Evolutionary conservation across 2,329 filamentous ascomycete species (phyloP).

Genomic region (Fusarium citri): DNA sequence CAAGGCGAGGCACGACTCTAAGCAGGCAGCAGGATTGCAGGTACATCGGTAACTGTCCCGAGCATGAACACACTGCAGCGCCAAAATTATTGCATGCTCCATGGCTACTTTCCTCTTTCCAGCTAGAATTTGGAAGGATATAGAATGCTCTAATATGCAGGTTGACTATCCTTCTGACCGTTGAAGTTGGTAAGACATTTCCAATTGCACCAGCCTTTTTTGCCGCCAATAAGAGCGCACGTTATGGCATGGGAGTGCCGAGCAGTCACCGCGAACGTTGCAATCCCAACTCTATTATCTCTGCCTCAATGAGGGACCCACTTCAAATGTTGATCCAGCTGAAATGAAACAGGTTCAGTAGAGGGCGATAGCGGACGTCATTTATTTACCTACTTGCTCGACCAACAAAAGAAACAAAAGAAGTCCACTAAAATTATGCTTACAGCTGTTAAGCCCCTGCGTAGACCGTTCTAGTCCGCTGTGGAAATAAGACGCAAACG

Average conservation of each 20-base stretch:
- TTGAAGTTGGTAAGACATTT: neutral
- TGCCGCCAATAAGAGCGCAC: too few species aligned
- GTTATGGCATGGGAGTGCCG: too few species aligned
- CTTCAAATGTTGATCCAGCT: too few species aligned
- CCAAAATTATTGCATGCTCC: accelerated
- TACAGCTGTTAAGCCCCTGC: neutral
- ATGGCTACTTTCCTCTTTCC: accelerated
- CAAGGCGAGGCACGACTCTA: neutral
- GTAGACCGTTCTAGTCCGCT: too few species aligned
- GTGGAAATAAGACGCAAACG: neutral
- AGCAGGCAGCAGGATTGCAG: neutral
- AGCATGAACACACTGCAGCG: accelerated
- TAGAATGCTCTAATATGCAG: neutral
- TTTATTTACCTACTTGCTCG: too few species aligned
- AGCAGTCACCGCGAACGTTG: too few species aligned
- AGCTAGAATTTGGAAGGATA: accelerated
- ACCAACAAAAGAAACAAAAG: too few species aligned
- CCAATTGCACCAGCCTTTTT: too few species aligned
- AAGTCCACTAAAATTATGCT: neutral
- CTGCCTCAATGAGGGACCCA: too few species aligned
- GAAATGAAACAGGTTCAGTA: too few species aligned
- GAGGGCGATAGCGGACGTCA: too few species aligned
- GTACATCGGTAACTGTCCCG: neutral
- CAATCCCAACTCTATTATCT: too few species aligned
- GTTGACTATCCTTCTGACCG: neutral